These are phyloP conservation scores for Candida silvicultrix DNA, from an alignment of 805 yeast genomes.

Conservation along the genomic window DNA sequence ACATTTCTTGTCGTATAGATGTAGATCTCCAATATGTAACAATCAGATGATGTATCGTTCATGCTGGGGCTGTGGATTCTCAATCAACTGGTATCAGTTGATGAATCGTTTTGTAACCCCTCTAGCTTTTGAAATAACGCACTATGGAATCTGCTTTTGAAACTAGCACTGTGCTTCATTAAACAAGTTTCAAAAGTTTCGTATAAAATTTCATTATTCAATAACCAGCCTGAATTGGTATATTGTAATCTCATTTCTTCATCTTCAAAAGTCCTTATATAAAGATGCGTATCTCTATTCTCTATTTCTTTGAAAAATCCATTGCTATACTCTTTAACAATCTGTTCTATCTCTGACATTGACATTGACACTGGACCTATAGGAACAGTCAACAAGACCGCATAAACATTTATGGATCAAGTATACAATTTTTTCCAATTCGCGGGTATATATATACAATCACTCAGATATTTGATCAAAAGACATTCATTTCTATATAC, in stretches of 20 bases:
- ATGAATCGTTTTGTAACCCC: background rate
- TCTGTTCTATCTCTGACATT: background rate
- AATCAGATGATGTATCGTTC: too few species aligned
- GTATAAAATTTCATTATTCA: constrained; percentile 17
- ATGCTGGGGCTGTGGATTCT: too few species aligned
- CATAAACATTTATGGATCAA: too few species aligned
- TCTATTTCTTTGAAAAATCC: background rate
- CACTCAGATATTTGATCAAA: too few species aligned
- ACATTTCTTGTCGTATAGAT: too few species aligned
- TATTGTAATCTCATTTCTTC: background rate
- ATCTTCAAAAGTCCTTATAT: constrained; percentile 9
- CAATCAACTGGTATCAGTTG: background rate
- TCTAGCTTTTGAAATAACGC: background rate
- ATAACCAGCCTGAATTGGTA: constrained; percentile 10
- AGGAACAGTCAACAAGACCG: too few species aligned
- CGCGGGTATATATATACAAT: too few species aligned
- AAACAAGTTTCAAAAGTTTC: constrained; percentile 23
- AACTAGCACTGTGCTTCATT: background rate
- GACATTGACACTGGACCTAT: too few species aligned
- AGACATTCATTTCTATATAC: too few species aligned
- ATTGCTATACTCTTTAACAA: background rate
- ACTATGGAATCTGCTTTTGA: constrained; percentile 1
- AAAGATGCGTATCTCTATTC: background rate
- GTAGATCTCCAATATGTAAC: too few species aligned
- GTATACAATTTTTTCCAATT: too few species aligned